Base-by-base conservation (phyloP, 352 stramenopile genomes). In the Globisporangium echinulatum region DNA sequence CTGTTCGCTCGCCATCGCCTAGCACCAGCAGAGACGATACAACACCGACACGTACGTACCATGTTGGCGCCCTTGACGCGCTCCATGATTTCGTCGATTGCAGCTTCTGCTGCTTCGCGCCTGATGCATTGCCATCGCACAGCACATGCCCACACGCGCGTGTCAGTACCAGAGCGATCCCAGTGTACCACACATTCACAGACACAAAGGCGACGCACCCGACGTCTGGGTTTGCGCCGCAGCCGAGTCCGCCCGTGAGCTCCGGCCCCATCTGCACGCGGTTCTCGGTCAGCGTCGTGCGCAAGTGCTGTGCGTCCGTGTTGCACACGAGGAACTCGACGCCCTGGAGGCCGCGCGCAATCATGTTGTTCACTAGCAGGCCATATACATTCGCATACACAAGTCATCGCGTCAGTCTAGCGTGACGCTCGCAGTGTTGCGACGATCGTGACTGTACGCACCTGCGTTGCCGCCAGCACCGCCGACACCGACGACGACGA, bases 251-350 rank as follows among this genome's bases (percentile, higher is more conserved):
- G 49, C 86, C 77, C 48, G 88, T 97, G 59, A 96, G 68, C 37
- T 94, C 84, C 13, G 88, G 86, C 3, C 81, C 82, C 85, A 94
- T 94, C 64, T 96, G 88, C 62, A 97, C 72, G 52, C 88, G 84
- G 65, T 97, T 97, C 57, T 96, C 87, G 33, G 88, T 96, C 43
- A 96, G 66, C 13, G 85, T 96, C 55, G 86, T 96, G 59, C 87
- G 86, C 58, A 97, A 67, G 54, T 97, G 88, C 77, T 97, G 88
- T 43, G 88, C 85, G 53, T 97, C 88, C 47, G 88, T 97, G 71
- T 97, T 97, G 75, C 88, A 96, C 38, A 97, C 88, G 42, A 97
- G 69, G 50, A 94, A 94, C 59, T 94, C 83, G 36, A 94, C 85
- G 49, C 85, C 85, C 62, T 92, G 74, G 14, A 94, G 67, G 2